Conservation (phyloP, 2,329 filamentous ascomycete genomes). For the Xylaria digitata region DNA sequence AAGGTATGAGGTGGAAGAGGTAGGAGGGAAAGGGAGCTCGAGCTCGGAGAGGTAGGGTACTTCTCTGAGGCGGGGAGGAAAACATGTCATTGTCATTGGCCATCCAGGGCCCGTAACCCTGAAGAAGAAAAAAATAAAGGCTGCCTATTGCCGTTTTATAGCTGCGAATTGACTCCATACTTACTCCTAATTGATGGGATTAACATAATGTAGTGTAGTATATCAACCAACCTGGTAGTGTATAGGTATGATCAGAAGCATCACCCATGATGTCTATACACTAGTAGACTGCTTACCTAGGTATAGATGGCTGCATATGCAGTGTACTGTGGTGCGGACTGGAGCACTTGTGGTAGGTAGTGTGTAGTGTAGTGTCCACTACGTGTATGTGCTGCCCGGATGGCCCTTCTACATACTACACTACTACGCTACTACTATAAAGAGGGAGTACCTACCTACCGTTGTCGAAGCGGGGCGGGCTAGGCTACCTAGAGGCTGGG, state of each 20-base stretch:
- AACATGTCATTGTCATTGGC: constrained; percentile 24
- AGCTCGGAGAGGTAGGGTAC: not conserved
- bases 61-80: constrained; percentile 11
- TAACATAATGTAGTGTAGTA: too few relatives aligned
- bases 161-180: not conserved
- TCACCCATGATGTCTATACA: not conserved
- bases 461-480: constrained; percentile 36
- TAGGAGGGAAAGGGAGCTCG: too few relatives aligned
- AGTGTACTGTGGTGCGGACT: not conserved
- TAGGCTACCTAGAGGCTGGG: constrained; percentile 35
- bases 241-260: not conserved
- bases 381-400: constrained; percentile 5
- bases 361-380: not conserved
- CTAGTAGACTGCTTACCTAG: not conserved
- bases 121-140: constrained; percentile 18
- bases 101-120: constrained; percentile 5
- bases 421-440: too few relatives aligned
- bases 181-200: too few relatives aligned
- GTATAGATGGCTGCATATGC: constrained; percentile 2
- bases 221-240: not conserved
- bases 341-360: too few relatives aligned
- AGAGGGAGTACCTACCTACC: too few relatives aligned
- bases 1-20: too few relatives aligned
- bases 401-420: constrained; percentile 3
- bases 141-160: constrained; percentile 23